Evolutionary conservation across 2,329 filamentous ascomycete species (phyloP).

Genomic region (Chrysosporium queenslandicum): DNA sequence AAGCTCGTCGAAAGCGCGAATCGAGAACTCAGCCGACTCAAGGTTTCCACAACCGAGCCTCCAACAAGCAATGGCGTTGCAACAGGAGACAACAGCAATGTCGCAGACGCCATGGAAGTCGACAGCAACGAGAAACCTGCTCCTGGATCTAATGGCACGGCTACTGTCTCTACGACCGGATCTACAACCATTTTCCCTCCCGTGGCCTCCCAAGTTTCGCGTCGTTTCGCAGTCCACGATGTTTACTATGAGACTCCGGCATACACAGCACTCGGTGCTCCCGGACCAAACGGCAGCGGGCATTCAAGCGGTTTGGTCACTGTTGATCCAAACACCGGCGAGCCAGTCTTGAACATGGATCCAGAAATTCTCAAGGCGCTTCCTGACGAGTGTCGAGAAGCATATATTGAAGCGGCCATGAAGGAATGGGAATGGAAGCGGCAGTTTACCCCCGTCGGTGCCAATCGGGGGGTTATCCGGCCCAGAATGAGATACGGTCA

Average conservation of each 20-base stretch:
- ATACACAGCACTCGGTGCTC: conserved; percentile 49
- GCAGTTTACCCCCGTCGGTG: conserved; percentile 61
- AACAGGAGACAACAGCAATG: conserved; percentile 12
- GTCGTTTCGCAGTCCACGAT: conserved; percentile 55
- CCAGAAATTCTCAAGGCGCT: conserved; percentile 37
- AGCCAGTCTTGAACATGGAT: conserved; percentile 14
- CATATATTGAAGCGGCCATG: conserved; percentile 58
- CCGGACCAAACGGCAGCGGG: conserved; percentile 39
- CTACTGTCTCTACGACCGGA: conserved; percentile 7
- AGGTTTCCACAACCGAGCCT: conserved; percentile 26
- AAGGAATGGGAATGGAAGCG: conserved; percentile 63
- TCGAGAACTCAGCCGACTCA: not conserved
- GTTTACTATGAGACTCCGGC: conserved; percentile 50
- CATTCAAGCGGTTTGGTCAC: conserved; percentile 40
- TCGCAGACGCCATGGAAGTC: not conserved
- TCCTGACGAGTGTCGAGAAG: conserved; percentile 50
- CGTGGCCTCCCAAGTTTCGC: conserved; percentile 49
- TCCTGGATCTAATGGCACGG: conserved; percentile 6
- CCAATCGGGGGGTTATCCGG: conserved; percentile 37
- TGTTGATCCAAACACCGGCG: conserved; percentile 23
- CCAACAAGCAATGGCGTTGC: conserved; percentile 12
- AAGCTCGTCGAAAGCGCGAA: conserved; percentile 27
- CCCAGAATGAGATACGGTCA: conserved; percentile 34
- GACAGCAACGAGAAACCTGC: conserved; percentile 1
- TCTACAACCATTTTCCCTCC: conserved; percentile 39